phyloP scores from a whole-genome alignment of 306 rosid species.

The Rosa lucieae region DNA sequence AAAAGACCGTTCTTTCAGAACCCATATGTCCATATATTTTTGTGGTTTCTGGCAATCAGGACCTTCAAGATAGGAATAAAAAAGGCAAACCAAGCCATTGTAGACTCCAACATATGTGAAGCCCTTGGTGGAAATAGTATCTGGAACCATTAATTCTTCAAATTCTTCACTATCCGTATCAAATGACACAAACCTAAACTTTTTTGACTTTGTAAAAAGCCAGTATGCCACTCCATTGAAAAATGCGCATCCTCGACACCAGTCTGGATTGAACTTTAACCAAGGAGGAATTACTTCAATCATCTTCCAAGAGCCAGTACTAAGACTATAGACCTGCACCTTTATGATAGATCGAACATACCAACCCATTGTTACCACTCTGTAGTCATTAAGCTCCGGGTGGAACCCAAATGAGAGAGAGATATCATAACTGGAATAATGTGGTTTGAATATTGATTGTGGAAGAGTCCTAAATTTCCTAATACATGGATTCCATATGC shows the following conservation, averaged over 20 bases:
- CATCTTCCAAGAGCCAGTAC: constrained; percentile 2
- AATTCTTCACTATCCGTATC: constrained; percentile 11
- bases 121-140: neutral
- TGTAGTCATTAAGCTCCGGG: constrained; percentile 3
- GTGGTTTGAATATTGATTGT: neutral
- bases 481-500: constrained; percentile 1
- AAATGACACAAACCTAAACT: neutral
- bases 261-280: constrained; percentile 1
- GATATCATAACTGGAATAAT: neutral
- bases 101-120: neutral
- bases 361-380: constrained; percentile 3
- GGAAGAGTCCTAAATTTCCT: constrained; percentile 10
- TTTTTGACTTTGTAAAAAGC: neutral
- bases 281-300: constrained; percentile 10
- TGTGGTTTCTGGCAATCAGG: neutral
- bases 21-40: neutral
- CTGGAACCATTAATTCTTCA: neutral
- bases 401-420: constrained; percentile 7
- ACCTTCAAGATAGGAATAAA: neutral
- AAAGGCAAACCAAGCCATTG: neutral
- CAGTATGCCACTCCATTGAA: neutral
- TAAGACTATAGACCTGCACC: constrained; percentile 3
- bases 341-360: neutral
- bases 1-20: neutral
- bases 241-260: neutral